A percentile compares a stretch with the other conserved stretches of the same genome.
These are phyloP conservation scores for Ajuga chamaepitys DNA, from an alignment of 257 asterid genomes.

Conservation along the genomic window DNA sequence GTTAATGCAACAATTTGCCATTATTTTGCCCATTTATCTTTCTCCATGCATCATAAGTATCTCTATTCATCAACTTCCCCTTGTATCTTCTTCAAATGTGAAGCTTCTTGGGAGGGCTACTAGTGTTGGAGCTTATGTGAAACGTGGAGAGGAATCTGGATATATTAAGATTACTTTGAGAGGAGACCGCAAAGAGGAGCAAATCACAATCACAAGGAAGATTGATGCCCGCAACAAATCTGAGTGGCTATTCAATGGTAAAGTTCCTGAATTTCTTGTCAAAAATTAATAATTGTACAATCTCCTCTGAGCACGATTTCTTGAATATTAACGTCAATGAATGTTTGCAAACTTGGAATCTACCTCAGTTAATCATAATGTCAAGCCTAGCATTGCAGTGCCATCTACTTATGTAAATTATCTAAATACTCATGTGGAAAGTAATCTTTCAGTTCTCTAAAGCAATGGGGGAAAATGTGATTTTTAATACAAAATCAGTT, in stretches of 20 bases:
- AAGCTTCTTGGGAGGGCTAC: constrained; percentile 97
- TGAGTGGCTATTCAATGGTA: constrained; percentile 93
- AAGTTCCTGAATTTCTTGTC: constrained; percentile 11
- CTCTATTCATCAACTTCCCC: background rate
- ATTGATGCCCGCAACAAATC: constrained; percentile 71
- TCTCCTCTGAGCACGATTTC: constrained; percentile 1
- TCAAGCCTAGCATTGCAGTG: constrained; percentile 4
- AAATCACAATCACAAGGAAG: constrained; percentile 55
- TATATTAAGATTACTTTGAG: constrained; percentile 61
- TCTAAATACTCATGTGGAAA: background rate
- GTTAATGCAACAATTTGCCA: constrained; percentile 23
- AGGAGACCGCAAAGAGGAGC: constrained; percentile 51
- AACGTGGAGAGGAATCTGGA: constrained; percentile 92
- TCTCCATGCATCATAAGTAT: constrained; percentile 10
- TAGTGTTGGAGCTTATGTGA: constrained; percentile 82
- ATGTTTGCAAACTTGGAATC: too few relatives aligned
- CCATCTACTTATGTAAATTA: background rate
- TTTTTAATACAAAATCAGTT: background rate
- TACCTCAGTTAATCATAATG: background rate
- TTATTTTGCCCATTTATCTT: background rate
- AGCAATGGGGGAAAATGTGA: constrained; percentile 1
- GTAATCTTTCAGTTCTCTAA: background rate
- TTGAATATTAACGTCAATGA: background rate
- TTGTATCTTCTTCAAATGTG: constrained; percentile 4
- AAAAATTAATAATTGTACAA: background rate